Base-by-base conservation (phyloP, 2,329 filamentous ascomycete genomes). In the Fusarium globosum region DNA sequence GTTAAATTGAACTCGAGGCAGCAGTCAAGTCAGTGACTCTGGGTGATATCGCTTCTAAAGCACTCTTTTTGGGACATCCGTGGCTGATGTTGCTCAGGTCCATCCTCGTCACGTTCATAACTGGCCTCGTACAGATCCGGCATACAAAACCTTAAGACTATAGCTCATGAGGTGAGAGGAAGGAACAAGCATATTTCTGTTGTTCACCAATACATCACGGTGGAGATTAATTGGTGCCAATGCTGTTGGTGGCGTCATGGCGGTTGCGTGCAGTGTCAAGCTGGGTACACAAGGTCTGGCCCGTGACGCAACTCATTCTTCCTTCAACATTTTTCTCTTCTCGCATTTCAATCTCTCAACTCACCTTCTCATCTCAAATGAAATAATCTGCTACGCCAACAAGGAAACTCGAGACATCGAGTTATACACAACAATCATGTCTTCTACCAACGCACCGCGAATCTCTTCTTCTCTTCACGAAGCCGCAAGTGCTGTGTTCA, bases 51-150 rank as follows among this genome's bases (percentile, higher is more conserved):
- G n/a, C 7, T 14, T 14, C 4, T 8, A 7, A 35, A 20, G 10
- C 15, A 2, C 4, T 52, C n/a, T 9, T 2, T 26, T 36, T 9
- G 6, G 30, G 9, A 30, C 18, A 4, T 1, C 9, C 9, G 11
- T 52, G 6, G 7, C 6, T 35, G 11, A 12, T 6, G 30, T 20
- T 4, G 6, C 20, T 36, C n/a, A 20, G 30, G 35, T 26, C 20
- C 20, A 36, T 26, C 12, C 9, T 36, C 16, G 2, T 1, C n/a
- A 26, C 8, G n/a, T 20, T 23, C 12, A 36, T 15, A 10, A 23
- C 9, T 11, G n/a, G 16, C 9, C n/a, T 15, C 23, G 2, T 11
- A 15, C n/a, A 2, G 15, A 20, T 12, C 13, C 6, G 7, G 6
- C 8, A 6, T 15, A 26, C 3, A 20, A 30, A 30, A 30, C 30